A percentile compares a stretch with the other conserved stretches of the same genome.
These are phyloP conservation scores for Paramecium bursaria DNA, from an alignment of 73 alveolate genomes.

Conservation along the genomic window DNA sequence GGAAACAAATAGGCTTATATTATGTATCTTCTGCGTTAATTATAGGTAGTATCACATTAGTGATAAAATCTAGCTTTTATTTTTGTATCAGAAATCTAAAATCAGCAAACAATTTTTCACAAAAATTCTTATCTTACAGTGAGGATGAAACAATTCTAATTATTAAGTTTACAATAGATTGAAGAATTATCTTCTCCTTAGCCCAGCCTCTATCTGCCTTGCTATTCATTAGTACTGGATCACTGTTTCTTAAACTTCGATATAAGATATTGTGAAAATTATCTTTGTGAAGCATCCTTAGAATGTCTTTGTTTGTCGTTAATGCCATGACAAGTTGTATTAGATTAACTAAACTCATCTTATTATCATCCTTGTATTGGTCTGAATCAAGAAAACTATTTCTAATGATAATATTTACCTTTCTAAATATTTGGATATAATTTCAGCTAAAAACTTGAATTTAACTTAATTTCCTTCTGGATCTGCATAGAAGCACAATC, in stretches of 20 bases:
- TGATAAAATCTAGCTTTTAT: constrained; percentile 26
- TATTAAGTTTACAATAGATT: constrained; percentile 51
- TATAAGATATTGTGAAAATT: constrained; percentile 48
- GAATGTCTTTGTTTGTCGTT: not conserved
- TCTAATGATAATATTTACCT: not conserved
- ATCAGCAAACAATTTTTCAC: constrained; percentile 37
- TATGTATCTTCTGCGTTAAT: constrained; percentile 30
- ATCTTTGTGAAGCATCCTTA: not conserved
- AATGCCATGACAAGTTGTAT: constrained; percentile 15
- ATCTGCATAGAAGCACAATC: not conserved
- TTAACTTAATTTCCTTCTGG: not conserved
- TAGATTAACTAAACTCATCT: not conserved
- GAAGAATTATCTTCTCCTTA: constrained; percentile 33
- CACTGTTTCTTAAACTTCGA: constrained; percentile 7
- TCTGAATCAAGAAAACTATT: constrained; percentile 20
- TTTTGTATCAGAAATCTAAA: constrained; percentile 16
- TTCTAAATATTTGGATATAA: not conserved
- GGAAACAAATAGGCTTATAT: constrained; percentile 59
- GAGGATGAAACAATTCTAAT: constrained; percentile 23
- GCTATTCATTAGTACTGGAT: not conserved
- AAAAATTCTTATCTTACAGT: constrained; percentile 4
- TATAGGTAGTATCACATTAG: constrained; percentile 44
- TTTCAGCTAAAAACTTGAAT: not conserved
- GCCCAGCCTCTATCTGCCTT: constrained; percentile 23
- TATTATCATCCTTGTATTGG: not conserved